These are phyloP conservation scores for Dendrocalamus latiflorus DNA, from an alignment of 202 grass and related monocot genomes.

Conservation along the genomic window DNA sequence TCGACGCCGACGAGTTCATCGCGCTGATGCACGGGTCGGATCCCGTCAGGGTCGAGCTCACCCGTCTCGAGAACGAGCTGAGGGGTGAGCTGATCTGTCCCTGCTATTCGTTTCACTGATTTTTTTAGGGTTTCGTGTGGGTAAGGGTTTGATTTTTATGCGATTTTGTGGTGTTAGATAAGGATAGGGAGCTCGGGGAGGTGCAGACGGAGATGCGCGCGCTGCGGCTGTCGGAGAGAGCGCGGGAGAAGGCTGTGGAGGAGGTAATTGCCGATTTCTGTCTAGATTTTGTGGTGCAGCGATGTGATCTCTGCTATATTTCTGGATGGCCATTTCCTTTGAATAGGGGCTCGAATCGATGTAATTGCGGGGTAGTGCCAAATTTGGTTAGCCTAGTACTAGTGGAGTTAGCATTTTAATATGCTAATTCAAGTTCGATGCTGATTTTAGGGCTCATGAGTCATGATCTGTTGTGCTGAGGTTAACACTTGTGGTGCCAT, in stretches of 20 bases:
- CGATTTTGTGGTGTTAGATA: no score
- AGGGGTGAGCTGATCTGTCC: no score
- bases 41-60: no score
- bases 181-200: no score
- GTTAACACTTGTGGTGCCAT: background rate
- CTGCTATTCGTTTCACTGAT: no score
- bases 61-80: no score
- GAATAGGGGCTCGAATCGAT: background rate
- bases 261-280: constrained; percentile 51
- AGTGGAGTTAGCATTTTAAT: background rate
- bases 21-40: no score
- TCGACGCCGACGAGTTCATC: no score
- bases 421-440: background rate
- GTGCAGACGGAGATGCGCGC: no score
- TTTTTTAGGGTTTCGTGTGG: no score
- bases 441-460: background rate
- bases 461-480: background rate
- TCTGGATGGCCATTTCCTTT: background rate
- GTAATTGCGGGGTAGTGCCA: background rate
- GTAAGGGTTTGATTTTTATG: no score
- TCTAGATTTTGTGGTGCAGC: background rate
- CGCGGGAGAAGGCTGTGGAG: constrained; percentile 93
- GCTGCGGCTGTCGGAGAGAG: no score
- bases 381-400: background rate
- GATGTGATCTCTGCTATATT: background rate